phyloP scores from a whole-genome alignment of 768 basidiomycete genomes.

The Leucosporidium creatinivorum region DNA sequence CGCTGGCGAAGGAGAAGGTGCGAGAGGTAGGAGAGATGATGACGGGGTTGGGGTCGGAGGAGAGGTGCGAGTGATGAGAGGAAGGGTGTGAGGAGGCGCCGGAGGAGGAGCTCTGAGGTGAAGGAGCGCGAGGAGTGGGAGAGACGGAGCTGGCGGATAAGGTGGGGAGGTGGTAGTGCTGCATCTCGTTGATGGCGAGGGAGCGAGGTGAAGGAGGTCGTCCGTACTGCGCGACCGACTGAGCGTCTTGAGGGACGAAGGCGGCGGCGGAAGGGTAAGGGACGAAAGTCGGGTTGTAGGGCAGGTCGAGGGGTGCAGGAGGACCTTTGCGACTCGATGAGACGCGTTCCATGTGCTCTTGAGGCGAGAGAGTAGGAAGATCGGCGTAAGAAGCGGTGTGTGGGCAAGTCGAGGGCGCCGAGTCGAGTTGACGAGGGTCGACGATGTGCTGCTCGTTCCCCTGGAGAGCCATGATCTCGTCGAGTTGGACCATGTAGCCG shows the following conservation, averaged over 20 bases:
- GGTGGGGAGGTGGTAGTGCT: conserved; percentile 18
- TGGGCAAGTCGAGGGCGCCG: background rate
- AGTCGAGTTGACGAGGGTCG: background rate
- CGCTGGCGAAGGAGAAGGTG: conserved; percentile 9
- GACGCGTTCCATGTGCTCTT: no score
- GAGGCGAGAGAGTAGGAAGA: no score
- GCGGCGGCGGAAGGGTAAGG: no score
- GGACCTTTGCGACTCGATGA: background rate
- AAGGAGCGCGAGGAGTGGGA: no score
- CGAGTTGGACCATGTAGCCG: conserved; percentile 18
- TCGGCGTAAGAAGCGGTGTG: conserved; percentile 12
- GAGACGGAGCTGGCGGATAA: background rate
- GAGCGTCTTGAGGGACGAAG: no score
- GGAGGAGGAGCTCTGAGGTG: background rate
- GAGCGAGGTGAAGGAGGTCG: conserved; percentile 10
- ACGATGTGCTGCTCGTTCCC: background rate
- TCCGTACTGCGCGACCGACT: background rate
- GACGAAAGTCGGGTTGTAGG: conserved; percentile 6
- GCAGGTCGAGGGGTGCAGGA: background rate
- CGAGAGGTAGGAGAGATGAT: background rate
- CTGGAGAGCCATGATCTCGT: background rate
- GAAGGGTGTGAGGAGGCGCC: background rate
- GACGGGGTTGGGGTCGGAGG: background rate
- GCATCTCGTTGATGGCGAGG: conserved; percentile 14
- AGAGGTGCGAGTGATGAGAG: background rate